Evolutionary conservation across 805 yeast species (phyloP), one percentile per base, ranked within the genome.

Genomic region (Ogataea pilisensis): DNA sequence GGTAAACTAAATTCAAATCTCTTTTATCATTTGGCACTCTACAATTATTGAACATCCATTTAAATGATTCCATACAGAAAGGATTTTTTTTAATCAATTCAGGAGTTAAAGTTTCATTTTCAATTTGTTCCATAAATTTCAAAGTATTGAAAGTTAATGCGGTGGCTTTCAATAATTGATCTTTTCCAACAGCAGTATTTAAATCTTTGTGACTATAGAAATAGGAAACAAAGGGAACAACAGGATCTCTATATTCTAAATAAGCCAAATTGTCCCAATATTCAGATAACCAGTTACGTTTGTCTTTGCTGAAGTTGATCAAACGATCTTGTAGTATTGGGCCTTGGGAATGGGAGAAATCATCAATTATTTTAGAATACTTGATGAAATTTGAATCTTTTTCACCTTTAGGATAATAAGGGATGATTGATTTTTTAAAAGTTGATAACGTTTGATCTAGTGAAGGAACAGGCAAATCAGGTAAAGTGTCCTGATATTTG

Each of bases 221-320:
- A 69, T 91, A 91, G 17, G 95, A 85, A 28, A 88, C 96, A 58
- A 81, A 90, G 11, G 98, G 97, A 21, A 86, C 85, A n/a, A 91
- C 85, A 0, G 98, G 95, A 63, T 88, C 98, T 50, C 93, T 75
- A 68, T 88, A 90, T 31, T 84, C 80, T 70, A 91, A 70, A 65
- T 91, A 91, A 17, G 96, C 95, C 51, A 85, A 86, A 54, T 85
- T 84, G 63, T 91, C 95, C 99, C 99, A 91, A 74, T 83, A 88
- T 45, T 78, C 82, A 35, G 85, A 76, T 55, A 91, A 72, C 99
- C 99, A 91, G 63, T 91, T 91, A 58, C 88, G 82, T 42, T 66
- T 69, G 39, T 57, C 65, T 24, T 65, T 53, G 22, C 91, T 82
- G 50, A 78, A 77, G 20, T 72, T 66, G 28, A 63, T 57, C 39